Evolutionary conservation across 2,329 filamentous ascomycete genomes (phyloP), one percentile per base, ranked within the genome.

Genomic region (Alternaria triticimaculans): DNA sequence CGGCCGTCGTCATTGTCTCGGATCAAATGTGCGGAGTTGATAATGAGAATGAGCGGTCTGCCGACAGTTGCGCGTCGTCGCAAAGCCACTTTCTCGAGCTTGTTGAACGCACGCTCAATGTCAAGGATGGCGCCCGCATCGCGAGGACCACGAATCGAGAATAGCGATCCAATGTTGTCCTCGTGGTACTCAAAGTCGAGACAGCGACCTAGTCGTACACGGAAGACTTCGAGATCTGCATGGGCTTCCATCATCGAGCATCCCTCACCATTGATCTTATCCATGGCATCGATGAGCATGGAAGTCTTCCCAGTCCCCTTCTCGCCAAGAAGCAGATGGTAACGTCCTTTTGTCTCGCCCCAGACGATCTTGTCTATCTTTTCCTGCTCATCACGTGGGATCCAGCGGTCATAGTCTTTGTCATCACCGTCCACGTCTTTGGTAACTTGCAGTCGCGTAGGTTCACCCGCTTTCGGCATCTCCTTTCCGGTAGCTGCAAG

Each of bases 161-260:
- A 99, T 64, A 99, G 91, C 6, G 92, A 93, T 48, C 96, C 96
- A 66, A 99, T 97, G 76, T 97, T 97, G 83, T 99, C 96, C 82
- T 98, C 96, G 76, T 98, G 93, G 73, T 92, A 99, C 77, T 99
- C 96, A 78, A 94, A 99, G 78, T 99, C 94, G 44, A 99, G 85
- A 2, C 94, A 93, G 78, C 97, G 97, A 25, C 96, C 96, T 4
- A 99, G 87, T 5, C 96, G 88, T 46, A 97, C 91, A 18, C 96
- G 91, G 78, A 99, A 97, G 63, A 99, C 97, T 75, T 99, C 96
- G 1, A 94, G 87, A 78, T 99, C 94, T 6, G 94, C 91, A 80
- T 99, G 96, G 1, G 95, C 94, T 81, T 99, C 96, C 74, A 98
- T 92, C 93, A 99, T 97, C 70, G 94, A 91, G 48, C 95, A 90